Evolutionary conservation across 345 rosid genomes (phyloP), one percentile per base, ranked within the genome.

Genomic region (Dipteronia dyeriana): DNA sequence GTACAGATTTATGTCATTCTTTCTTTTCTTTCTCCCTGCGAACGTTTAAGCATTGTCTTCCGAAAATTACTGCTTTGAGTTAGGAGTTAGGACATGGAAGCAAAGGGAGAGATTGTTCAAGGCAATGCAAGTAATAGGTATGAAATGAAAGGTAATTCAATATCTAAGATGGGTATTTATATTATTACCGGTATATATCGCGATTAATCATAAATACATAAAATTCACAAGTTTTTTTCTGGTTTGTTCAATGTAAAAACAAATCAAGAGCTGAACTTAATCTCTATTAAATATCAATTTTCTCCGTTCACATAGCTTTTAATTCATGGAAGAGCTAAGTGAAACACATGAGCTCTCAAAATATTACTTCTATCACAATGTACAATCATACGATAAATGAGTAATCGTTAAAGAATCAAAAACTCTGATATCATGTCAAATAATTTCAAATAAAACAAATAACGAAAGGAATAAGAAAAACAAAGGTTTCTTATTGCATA

Each of bases 1-100:
- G 74, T 83, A 85, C 73, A 85, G 76, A 65, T 78, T 65, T 64
- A 62, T 26, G 63, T 39, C 56, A 59, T 57, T 76, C 67, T 19
- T 68, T 69, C 20, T 57, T 63, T 54, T 38, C 16, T 38, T 19
- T 22, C 22, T 26, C 53, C 71, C 63, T 66, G 4, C 34, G 10
- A 70, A 72, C 2, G 14, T 71, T 25, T 70, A 22, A 45, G 1
- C 23, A 12, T 26, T 49, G 25, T 19, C 26, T 75, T n/a, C 41
- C 31, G 1, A 61, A 49, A 66, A 60, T 49, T 45, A 66, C 62
- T 38, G 66, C 26, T 23, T 77, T 16, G 17, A 34, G 66, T 63
- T 66, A 54, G 69, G 57, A 3, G 53, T 53, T 77, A 60, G 23
- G 19, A 60, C 41, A 43, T 45, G n/a, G 69, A 76, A 60, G 20